Conservation (phyloP, 1,284 basidiomycete genomes). For the Garcileccinum viscosum region DNA sequence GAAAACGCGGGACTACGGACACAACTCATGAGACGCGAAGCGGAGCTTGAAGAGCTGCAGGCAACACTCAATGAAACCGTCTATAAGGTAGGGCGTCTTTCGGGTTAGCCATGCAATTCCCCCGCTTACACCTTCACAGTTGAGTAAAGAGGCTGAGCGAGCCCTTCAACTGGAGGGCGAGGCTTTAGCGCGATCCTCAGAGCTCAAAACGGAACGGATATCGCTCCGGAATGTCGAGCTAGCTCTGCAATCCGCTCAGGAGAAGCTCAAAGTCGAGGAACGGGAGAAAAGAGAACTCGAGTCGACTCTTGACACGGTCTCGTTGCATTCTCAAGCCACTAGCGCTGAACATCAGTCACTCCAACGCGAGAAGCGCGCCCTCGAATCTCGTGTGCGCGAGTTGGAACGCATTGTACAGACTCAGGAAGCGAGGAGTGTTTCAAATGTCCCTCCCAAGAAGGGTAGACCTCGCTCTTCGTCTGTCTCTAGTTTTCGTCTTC, state of each 20-base stretch:
- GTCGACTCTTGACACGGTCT: slow-evolving; percentile 60
- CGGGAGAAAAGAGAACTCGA: slow-evolving; percentile 60
- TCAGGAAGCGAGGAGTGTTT: slow-evolving; percentile 39
- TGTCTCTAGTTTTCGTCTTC: slow-evolving; percentile 52
- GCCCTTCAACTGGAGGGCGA: slow-evolving; percentile 60
- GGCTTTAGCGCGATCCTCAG: slow-evolving; percentile 54
- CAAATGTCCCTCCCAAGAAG: slow-evolving; percentile 37
- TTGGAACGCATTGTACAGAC: slow-evolving; percentile 54
- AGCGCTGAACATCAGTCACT: slow-evolving; percentile 52
- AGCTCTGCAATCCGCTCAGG: slow-evolving; percentile 53
- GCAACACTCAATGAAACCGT: slow-evolving; percentile 60
- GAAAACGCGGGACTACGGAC: slow-evolving; percentile 64
- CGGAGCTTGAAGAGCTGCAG: slow-evolving; percentile 60
- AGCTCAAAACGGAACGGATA: slow-evolving; percentile 62
- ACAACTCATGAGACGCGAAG: slow-evolving; percentile 59
- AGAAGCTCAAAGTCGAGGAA: slow-evolving; percentile 58
- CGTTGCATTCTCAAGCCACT: slow-evolving; percentile 56
- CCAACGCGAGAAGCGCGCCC: slow-evolving; percentile 58
- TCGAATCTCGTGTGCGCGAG: slow-evolving; percentile 62
- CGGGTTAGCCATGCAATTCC: slow-evolving; percentile 14
- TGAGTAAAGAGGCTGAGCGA: slow-evolving; percentile 63
- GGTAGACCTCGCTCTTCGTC: slow-evolving; percentile 55
- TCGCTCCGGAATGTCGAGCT: slow-evolving; percentile 59
- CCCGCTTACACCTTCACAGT: slow-evolving; percentile 43
- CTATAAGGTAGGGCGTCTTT: slow-evolving; percentile 55